Evolutionary conservation across 352 stramenopile genomes (phyloP), one percentile per base, ranked within the genome.

Genomic region (Aphanomyces cochlioides): DNA sequence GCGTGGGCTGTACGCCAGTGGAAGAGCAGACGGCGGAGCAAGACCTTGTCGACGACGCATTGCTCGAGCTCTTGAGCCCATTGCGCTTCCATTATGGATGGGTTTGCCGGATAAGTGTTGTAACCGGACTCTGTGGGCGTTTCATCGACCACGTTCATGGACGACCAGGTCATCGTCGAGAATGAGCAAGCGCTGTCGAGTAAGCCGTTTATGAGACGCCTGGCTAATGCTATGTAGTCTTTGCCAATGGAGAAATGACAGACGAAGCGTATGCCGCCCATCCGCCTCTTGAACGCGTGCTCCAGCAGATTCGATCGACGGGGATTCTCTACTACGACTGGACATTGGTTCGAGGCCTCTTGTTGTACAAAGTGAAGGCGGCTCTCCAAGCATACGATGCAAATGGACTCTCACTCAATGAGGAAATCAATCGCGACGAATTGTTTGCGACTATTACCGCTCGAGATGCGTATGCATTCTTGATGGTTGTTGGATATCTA

Each of bases 271-370:
- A 45, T 39, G 54, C 72, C 80, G 82, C 74, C 77, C 84, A 41
- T 78, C 83, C 6, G 75, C 19, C 78, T 48, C 74, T 92, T 12
- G 72, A 82, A 67, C 76, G 81, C 47, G 80, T 92, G 66, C 72
- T 94, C 48, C 73, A 88, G 56, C 82, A 92, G 61, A 87, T 94
- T 70, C 79, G 78, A 8, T 65, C 72, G 47, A 90, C 81, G n/a
- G 86, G 86, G 37, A 75, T 92, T 40, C 77, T 83, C 4, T 82
- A 78, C 69, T 92, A 94, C 77, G 75, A 79, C 57, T 94, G 86
- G 86, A 66, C 72, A 39, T 83, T 92, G 65, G 76, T 94, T 68
- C 88, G 86, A 73, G 67, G 76, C 50, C 72, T 94, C 68, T 77
- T 94, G 37, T 53, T 82, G 13, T 74, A 73, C 43, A 81, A 86